Percentiles rank a stretch among this genome's conserved stretches.
Conservation (phyloP, 116 monocot genomes). For the Trichopus zeylanicus region DNA sequence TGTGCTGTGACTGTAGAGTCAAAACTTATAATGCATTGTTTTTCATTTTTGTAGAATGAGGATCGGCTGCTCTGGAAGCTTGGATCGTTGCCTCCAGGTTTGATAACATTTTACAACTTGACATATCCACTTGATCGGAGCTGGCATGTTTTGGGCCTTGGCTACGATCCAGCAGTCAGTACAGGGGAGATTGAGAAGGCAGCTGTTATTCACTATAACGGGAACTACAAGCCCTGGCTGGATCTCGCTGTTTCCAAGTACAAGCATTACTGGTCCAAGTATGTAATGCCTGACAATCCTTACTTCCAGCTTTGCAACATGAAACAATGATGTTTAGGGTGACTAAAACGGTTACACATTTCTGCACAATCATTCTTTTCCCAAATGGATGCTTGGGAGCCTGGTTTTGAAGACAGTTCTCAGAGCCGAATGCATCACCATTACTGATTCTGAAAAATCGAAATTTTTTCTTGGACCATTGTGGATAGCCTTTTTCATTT, state of each 20-base stretch:
- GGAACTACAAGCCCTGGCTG: conserved; percentile 95
- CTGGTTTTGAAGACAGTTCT: too few relatives aligned
- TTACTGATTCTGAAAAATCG: too few relatives aligned
- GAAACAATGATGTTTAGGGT: too few relatives aligned
- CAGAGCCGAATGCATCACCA: too few relatives aligned
- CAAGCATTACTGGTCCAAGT: conserved; percentile 74
- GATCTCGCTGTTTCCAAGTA: conserved; percentile 70
- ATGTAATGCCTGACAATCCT: conserved; percentile 45
- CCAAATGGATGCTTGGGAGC: too few relatives aligned
- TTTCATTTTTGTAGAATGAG: conserved; percentile 48
- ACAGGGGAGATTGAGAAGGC: conserved; percentile 48
- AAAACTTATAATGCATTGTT: too few relatives aligned
- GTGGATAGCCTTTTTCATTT: too few relatives aligned
- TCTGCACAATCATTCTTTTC: too few relatives aligned
- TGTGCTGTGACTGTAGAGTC: too few relatives aligned
- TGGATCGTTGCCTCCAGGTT: conserved; percentile 79
- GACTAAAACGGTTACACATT: too few relatives aligned
- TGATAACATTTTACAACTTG: conserved; percentile 86
- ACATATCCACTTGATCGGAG: conserved; percentile 67
- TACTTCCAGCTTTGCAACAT: conserved; percentile 36
- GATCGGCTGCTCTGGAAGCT: conserved; percentile 88
- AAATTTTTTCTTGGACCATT: too few relatives aligned
- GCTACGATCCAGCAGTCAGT: conserved; percentile 63
- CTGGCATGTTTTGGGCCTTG: conserved; percentile 92
- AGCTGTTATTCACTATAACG: conserved; percentile 88